These are phyloP conservation scores for Cryptococcus sp. DNA, from an alignment of 1,284 basidiomycete species.

Conservation along the genomic window DNA sequence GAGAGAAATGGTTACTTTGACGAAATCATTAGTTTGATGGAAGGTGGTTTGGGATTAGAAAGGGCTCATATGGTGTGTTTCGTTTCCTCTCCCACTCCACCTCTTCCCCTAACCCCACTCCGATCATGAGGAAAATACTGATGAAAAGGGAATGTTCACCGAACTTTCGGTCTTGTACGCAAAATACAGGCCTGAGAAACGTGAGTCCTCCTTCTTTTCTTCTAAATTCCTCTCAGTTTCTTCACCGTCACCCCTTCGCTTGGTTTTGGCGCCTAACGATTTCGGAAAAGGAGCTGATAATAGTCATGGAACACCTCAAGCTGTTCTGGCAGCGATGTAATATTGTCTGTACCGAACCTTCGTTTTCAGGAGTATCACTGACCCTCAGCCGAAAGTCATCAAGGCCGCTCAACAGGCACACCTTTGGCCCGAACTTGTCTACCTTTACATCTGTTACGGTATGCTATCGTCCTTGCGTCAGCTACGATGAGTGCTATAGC, in stretches of 20 bases:
- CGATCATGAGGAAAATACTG: too few species aligned
- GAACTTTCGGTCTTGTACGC: conserved; percentile 92
- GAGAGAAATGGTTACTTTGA: conserved; percentile 92
- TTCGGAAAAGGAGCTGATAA: background rate
- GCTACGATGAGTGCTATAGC: background rate
- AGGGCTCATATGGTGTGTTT: conserved; percentile 74
- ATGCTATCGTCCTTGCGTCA: conserved; percentile 53
- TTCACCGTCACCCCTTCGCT: too few species aligned
- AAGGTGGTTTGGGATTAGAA: conserved; percentile 92
- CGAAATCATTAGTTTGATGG: conserved; percentile 84
- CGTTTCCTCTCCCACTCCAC: background rate
- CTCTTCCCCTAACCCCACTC: too few species aligned
- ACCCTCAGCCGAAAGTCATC: conserved; percentile 62
- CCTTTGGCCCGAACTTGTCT: conserved; percentile 98
- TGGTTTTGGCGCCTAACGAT: too few species aligned
- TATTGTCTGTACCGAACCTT: conserved; percentile 54
- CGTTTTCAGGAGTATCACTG: background rate
- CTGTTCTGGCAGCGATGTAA: conserved; percentile 97
- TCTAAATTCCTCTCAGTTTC: too few species aligned
- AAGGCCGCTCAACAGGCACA: conserved; percentile 93
- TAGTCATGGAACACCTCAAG: conserved; percentile 98
- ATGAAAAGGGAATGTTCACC: conserved; percentile 52
- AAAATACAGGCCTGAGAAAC: conserved; percentile 92
- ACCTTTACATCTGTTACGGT: conserved; percentile 97
- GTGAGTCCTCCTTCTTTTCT: conserved; percentile 52